Evolutionary conservation across 805 yeast genomes (phyloP), one percentile per base, ranked within the genome.

Genomic region (Saturnispora diversa): DNA sequence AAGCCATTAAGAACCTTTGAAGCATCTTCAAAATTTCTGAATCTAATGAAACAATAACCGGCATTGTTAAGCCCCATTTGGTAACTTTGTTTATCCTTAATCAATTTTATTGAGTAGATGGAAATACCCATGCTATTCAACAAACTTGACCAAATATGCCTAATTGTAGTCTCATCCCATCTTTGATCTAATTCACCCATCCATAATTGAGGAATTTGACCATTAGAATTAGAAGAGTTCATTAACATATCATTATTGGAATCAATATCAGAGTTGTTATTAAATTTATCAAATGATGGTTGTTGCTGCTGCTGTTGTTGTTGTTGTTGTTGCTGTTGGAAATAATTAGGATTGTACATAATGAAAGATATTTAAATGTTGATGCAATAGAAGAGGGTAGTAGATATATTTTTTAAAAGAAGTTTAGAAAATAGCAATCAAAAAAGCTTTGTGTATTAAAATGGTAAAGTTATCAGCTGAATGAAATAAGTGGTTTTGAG

Each of bases 151-250:
- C 95, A 87, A 34, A 87, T 72, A 44, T 74, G 72, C 36, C 68
- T 68, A 39, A 88, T 71, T 10, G 72, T 64, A 29, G 64, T 58
- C 55, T 87, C 96, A 45, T 82, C 84, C 87, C 95, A 84, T 56
- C 73, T 66, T 8, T 84, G 84, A 50, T 86, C 95, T 33, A 87
- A 63, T 52, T 85, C 96, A 17, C 96, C 97, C 95, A 87, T 88
- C 82, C 88, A 83, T 37, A 83, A 54, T 48, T 74, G 78, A 29
- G 61, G 62, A 19, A 55, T 49, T 44, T 52, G 58, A 2, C 46
- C 49, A 32, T 44, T 48, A 13, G 40, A 37, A 10, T 34, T 30
- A 12, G 16, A 8, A 10, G 12, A 26, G 21, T 24, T n/a, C n/a
- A n/a, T n/a, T n/a, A n/a, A n/a, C n/a, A n/a, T n/a, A n/a, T n/a